Conservation (phyloP, 257 asterid genomes). For the Perilla frutescens region DNA sequence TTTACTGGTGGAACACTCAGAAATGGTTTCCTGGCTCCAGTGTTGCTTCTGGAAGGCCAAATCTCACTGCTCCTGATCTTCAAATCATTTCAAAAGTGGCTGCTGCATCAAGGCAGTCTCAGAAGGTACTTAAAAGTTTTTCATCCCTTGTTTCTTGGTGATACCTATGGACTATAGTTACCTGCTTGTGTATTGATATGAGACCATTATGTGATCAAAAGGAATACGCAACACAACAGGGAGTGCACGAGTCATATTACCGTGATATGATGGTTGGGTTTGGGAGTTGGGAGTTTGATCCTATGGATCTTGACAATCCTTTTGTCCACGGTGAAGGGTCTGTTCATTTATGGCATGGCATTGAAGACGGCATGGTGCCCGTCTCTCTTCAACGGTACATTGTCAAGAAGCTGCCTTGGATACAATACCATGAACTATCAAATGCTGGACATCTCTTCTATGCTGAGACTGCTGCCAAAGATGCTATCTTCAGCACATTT, state of each 20-base stretch:
- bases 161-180: no score
- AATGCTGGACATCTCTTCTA: constrained; percentile 53
- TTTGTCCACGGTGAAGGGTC: constrained; percentile 51
- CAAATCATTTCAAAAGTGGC: constrained; percentile 40
- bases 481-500: constrained; percentile 54
- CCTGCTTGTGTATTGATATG: no score
- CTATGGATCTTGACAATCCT: constrained; percentile 67
- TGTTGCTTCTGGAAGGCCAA: constrained; percentile 57
- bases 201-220: constrained; percentile 9
- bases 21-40: constrained; percentile 66
- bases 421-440: constrained; percentile 48
- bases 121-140: constrained; percentile 41
- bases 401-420: constrained; percentile 68
- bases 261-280: constrained; percentile 71
- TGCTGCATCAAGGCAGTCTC: not conserved
- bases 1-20: constrained; percentile 87
- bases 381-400: constrained; percentile 63
- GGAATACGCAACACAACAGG: constrained; percentile 69
- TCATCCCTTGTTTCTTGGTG: not conserved
- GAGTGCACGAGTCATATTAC: constrained; percentile 62
- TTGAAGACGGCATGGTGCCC: constrained; percentile 74
- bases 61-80: constrained; percentile 54
- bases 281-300: constrained; percentile 73
- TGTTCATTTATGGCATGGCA: constrained; percentile 79
- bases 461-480: constrained; percentile 36